Conservation (phyloP, 768 basidiomycete genomes). For the Pisolithus marmoratus region DNA sequence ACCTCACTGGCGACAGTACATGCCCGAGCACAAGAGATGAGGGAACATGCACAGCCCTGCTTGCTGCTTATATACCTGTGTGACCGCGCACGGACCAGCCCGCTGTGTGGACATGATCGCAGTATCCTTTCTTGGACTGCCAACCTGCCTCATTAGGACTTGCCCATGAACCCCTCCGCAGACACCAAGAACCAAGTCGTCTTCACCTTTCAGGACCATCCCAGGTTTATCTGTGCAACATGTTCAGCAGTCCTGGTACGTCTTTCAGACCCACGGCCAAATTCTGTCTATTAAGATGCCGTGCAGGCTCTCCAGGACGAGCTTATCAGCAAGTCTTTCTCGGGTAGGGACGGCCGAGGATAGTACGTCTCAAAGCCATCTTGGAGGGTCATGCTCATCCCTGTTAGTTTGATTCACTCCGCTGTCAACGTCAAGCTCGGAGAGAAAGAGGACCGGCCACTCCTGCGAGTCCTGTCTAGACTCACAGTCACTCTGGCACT, state of each 20-base stretch:
- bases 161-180: slow-evolving; percentile 20
- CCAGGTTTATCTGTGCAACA: slow-evolving; percentile 61
- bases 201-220: slow-evolving; percentile 58
- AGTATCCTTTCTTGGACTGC: background rate
- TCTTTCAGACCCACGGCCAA: background rate
- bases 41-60: slow-evolving; percentile 17
- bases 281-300: background rate
- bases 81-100: slow-evolving; percentile 47
- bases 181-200: slow-evolving; percentile 53
- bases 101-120: background rate
- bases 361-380: slow-evolving; percentile 45
- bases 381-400: background rate
- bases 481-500: slow-evolving; percentile 1
- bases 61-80: slow-evolving; percentile 33
- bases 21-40: slow-evolving; percentile 92
- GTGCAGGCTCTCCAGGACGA: slow-evolving; percentile 74
- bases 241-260: slow-evolving; percentile 66
- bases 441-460: slow-evolving; percentile 63
- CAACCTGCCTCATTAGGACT: slow-evolving; percentile 1
- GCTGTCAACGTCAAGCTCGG: slow-evolving; percentile 73
- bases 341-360: slow-evolving; percentile 76
- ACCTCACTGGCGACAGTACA: slow-evolving; percentile 95
- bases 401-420: slow-evolving; percentile 64
- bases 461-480: slow-evolving; percentile 44
- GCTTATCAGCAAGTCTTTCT: slow-evolving; percentile 79